Base-by-base conservation (phyloP, 768 basidiomycete species). In the Hypsizygus marmoreus region DNA sequence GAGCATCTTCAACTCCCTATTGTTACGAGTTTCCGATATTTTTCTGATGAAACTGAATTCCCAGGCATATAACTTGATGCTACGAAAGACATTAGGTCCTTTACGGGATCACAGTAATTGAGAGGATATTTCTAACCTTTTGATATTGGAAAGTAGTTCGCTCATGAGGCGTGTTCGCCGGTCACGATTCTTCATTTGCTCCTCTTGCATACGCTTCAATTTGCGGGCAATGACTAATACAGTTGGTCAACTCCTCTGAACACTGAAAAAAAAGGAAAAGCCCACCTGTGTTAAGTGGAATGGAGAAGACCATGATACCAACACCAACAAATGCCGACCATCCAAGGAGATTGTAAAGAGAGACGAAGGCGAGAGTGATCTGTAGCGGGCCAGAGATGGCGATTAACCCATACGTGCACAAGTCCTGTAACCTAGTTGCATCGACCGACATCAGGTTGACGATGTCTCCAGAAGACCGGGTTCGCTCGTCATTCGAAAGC, bases 361-460 rank as follows among this genome's bases (percentile, higher is more conserved):
- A 93, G 19, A 95, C 65, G 61, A 97, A 97, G 0, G 95, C 95
- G 7, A 97, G 74, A 2, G 73, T 79, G 51, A 97, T 91, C 84
- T 92, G 50, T 2, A 91, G 79, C 5, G 93, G 88, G 1, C 91
- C 95, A 2, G 86, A 91, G 59, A 95, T 76, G 3, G 83, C 76
- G 49, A 95, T 94, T 32, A 97, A 72, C 1, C 87, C 91, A 60
- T 88, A 91, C 0, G 84, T 81, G 61, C 87, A 89, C 19, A 92
- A 72, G 48, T 93, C 90, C 54, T 91, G 88, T 32, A 93, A 66
- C 26, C 88, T 72, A 11, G 79, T 83, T 0, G 91, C 81, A 53
- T 93, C 91, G 11, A 95, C 92, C 6, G 86, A 87, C 86, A 95
- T 94, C 24, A 95, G 67, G 60, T 97, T 97, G 51, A 97, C 92